Percentiles rank a stretch among this genome's conserved stretches.
These are phyloP conservation scores for Butyriboletus appendiculatus DNA, from an alignment of 1,284 basidiomycete genomes.

Conservation along the genomic window DNA sequence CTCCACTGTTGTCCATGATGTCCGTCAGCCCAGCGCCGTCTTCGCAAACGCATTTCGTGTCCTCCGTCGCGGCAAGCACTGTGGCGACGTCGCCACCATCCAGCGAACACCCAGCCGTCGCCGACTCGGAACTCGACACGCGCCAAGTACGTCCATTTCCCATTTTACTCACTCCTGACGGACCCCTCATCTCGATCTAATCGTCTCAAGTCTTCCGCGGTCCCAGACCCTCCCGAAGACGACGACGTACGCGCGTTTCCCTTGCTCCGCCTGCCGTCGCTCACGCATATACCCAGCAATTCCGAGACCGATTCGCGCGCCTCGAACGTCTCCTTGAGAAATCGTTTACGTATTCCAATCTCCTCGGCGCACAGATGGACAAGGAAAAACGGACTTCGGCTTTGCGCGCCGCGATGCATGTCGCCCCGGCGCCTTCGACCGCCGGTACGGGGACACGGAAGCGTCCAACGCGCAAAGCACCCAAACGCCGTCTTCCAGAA, in stretches of 20 bases:
- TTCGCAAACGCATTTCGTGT: constrained; percentile 16
- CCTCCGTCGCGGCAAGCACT: constrained; percentile 27
- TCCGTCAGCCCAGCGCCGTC: constrained; percentile 25
- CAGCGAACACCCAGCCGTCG: neutral
- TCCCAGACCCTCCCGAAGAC: constrained; percentile 17
- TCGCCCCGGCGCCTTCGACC: constrained; percentile 25
- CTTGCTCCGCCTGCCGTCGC: neutral
- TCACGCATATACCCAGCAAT: constrained; percentile 39
- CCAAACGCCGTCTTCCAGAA: constrained; percentile 40
- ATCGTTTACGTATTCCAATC: constrained; percentile 59
- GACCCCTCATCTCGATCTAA: neutral
- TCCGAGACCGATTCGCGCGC: constrained; percentile 46
- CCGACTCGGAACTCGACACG: constrained; percentile 4
- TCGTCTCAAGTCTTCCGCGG: constrained; percentile 13
- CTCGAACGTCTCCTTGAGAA: constrained; percentile 64
- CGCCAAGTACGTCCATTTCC: constrained; percentile 4
- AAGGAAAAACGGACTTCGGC: constrained; percentile 43
- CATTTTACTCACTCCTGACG: neutral
- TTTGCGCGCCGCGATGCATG: constrained; percentile 38
- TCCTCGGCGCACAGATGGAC: constrained; percentile 67
- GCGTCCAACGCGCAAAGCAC: constrained; percentile 24
- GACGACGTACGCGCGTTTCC: constrained; percentile 17
- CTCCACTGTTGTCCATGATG: constrained; percentile 11
- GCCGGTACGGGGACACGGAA: constrained; percentile 9
- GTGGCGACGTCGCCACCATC: constrained; percentile 31